Conservation (phyloP, 225 moss, liverwort and hornwort genomes). For the Anthoceros angustus region DNA sequence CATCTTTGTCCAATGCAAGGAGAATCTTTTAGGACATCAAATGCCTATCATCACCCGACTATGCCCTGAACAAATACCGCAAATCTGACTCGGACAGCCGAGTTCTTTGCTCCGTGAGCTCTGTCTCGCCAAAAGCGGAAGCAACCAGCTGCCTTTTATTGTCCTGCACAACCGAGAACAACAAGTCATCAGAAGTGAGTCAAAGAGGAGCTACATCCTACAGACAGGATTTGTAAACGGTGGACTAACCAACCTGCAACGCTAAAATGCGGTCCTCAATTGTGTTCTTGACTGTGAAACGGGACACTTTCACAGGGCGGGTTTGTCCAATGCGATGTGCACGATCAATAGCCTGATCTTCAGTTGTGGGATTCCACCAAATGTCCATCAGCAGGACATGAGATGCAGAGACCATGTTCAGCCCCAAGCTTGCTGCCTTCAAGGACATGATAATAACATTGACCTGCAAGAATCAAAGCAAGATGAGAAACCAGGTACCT, state of each 20-base stretch:
- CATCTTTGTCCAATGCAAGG: neutral
- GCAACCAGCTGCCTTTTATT: conserved; percentile 82
- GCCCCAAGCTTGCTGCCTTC: conserved; percentile 94
- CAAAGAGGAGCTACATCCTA: neutral
- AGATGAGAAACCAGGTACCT: neutral
- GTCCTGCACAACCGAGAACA: conserved; percentile 30
- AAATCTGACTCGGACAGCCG: conserved; percentile 70
- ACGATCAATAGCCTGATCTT: conserved; percentile 97
- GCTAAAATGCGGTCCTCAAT: conserved; percentile 89
- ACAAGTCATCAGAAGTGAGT: neutral
- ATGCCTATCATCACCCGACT: too few species aligned
- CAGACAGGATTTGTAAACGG: neutral
- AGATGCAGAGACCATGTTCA: conserved; percentile 97
- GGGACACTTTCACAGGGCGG: conserved; percentile 73
- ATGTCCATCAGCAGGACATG: conserved; percentile 91
- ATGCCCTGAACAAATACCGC: conserved; percentile 54
- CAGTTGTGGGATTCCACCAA: conserved; percentile 99
- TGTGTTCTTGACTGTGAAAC: conserved; percentile 89
- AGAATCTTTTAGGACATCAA: neutral
- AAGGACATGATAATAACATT: conserved; percentile 98
- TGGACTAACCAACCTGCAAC: conserved; percentile 47
- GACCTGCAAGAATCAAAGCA: conserved; percentile 37
- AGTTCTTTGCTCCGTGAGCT: conserved; percentile 53
- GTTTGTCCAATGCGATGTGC: conserved; percentile 99
- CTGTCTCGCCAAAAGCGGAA: conserved; percentile 78